These are phyloP conservation scores for Polymyxa betae DNA, from an alignment of 208 protist species.

Conservation along the genomic window DNA sequence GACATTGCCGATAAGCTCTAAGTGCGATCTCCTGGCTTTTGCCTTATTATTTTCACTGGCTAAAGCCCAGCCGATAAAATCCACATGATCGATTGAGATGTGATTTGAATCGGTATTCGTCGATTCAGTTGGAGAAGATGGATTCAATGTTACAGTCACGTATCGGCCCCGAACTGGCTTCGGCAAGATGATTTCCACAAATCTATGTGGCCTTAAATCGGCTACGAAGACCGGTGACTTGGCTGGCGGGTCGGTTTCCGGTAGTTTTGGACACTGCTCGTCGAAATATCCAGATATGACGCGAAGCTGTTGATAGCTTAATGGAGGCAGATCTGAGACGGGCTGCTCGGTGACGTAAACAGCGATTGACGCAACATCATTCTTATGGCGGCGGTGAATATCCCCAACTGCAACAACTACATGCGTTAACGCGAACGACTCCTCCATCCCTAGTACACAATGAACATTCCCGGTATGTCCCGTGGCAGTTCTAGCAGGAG, in stretches of 20 bases:
- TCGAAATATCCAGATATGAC: not conserved
- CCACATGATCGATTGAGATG: not conserved
- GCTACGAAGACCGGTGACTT: not conserved
- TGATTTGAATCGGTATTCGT: not conserved
- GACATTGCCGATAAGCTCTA: constrained; percentile 41
- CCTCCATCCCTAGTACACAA: not conserved
- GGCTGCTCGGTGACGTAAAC: constrained; percentile 38
- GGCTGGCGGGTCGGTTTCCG: not conserved
- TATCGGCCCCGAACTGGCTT: not conserved
- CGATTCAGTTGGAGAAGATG: not conserved
- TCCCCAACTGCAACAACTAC: constrained; percentile 16
- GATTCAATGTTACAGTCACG: constrained; percentile 21
- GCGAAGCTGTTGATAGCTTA: not conserved
- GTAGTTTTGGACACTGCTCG: not conserved
- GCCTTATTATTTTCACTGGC: not conserved
- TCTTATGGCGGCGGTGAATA: not conserved
- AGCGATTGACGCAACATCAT: not conserved
- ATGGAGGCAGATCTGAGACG: not conserved
- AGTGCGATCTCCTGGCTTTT: constrained; percentile 2
- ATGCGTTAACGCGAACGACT: constrained; percentile 41
- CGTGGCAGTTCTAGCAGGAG: not conserved
- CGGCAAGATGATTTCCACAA: constrained; percentile 47
- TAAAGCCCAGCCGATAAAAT: constrained; percentile 5
- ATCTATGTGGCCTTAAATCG: constrained; percentile 24
- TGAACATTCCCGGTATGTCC: not conserved